Evolutionary conservation across 352 stramenopile genomes (phyloP), one percentile per base, ranked within the genome.

Genomic region (Globisporangium sylvaticum): DNA sequence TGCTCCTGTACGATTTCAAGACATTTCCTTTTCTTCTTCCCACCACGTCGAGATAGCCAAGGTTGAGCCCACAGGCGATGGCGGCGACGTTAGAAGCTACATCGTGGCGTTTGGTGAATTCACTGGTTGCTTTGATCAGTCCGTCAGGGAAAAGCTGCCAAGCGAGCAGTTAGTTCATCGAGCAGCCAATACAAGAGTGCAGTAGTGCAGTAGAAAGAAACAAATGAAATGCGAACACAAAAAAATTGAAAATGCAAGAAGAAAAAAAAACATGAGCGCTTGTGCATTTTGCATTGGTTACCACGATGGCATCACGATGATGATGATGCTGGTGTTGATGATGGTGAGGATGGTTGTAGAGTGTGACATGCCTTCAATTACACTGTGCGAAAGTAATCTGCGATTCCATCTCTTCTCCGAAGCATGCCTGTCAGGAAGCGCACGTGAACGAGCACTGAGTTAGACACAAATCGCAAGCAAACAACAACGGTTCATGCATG

Each of bases 361-460:
- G 25, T 55, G 48, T 50, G 42, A 50, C 50, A 27, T 4, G 2
- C 24, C 4, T 60, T 60, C 48, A 27, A 18, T n/a, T 65, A 66
- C 58, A 24, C 58, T 5, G 25, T 24, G 37, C 25, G 31, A 25
- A 70, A 62, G 31, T 63, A 69, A 24, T 54, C 64, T 20, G 37
- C 31, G 20, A 68, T 62, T n/a, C 63, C 53, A 14, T 68, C 34
- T 42, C 53, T 6, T 52, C 27, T 66, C 46, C 61, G 61, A 3
- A 59, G 22, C 61, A 66, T 66, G 32, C 61, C 61, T 66, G 24
- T 6, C 12, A 24, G 6, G 14, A 9, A 4, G 15, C 1, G 9
- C 20, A 44, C 37, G 20, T 44, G n/a, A 12, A 39, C 1, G 53
- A 25, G 18, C 32, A 61, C 20, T n/a, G 27, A 29, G 42, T 50